Evolutionary conservation across 2,329 filamentous ascomycete genomes (phyloP).

Genomic region (Akanthomyces dipterigenus): DNA sequence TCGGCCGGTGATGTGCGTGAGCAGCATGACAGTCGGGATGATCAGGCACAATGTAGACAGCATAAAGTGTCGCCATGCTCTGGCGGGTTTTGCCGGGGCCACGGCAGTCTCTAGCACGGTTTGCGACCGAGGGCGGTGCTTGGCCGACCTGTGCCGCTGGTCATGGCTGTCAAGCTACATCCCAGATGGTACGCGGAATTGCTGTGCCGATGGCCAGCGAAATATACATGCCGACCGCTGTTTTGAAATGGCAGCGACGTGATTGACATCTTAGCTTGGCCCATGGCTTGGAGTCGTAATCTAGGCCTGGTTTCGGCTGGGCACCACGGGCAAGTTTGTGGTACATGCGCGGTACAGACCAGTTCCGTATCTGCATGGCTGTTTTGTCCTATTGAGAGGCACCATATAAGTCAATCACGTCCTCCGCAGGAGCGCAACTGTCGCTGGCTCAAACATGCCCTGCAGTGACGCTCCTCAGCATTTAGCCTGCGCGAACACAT

Average conservation of each 20-base stretch:
- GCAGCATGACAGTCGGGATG: neutral
- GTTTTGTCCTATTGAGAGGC: neutral
- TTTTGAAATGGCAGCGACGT: neutral
- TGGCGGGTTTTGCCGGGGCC: neutral
- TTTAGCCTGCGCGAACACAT: neutral
- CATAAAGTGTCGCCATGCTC: slow-evolving; percentile 4
- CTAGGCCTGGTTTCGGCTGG: neutral
- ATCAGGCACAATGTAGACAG: neutral
- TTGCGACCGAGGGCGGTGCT: neutral
- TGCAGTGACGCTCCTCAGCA: neutral
- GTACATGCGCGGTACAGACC: neutral
- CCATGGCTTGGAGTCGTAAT: neutral
- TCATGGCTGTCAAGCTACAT: neutral
- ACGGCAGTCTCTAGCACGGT: neutral
- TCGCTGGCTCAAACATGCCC: neutral
- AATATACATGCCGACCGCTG: neutral
- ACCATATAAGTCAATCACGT: neutral
- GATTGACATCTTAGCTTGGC: neutral
- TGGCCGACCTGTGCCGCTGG: neutral
- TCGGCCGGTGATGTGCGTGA: neutral
- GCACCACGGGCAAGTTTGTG: neutral
- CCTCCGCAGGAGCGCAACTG: neutral
- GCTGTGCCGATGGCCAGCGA: neutral
- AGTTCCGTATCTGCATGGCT: neutral
- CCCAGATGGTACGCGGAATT: neutral